These are phyloP conservation scores for Daphne laureola DNA, from an alignment of 441 rosid genomes.

Conservation along the genomic window DNA sequence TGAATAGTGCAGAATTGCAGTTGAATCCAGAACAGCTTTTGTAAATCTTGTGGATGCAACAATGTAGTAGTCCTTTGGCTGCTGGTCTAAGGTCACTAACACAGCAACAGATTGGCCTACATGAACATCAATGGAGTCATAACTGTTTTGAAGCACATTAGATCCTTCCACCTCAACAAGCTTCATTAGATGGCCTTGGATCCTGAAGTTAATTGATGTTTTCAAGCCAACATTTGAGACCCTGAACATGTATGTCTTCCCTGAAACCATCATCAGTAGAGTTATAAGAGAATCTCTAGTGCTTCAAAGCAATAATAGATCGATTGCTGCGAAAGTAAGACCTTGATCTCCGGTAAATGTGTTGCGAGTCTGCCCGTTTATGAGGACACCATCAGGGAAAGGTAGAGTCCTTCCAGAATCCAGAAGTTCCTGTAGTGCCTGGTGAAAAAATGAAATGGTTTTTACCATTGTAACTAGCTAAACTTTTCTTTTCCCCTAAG, in stretches of 20 bases:
- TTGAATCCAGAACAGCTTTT: constrained; percentile 32
- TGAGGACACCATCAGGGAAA: constrained; percentile 67
- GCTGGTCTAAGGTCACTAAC: constrained; percentile 60
- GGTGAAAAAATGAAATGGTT: constrained; percentile 9
- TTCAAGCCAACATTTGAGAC: constrained; percentile 76
- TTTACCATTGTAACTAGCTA: too few relatives aligned
- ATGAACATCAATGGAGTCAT: constrained; percentile 78
- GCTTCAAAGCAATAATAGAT: neutral
- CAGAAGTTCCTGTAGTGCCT: constrained; percentile 47
- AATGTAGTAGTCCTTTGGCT: constrained; percentile 74
- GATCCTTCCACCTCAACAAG: constrained; percentile 93
- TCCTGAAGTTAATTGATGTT: constrained; percentile 71
- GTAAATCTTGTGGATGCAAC: constrained; percentile 66
- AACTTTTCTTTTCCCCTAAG: too few relatives aligned
- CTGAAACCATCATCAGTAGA: constrained; percentile 26
- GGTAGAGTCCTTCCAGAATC: constrained; percentile 74
- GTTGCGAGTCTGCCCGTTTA: constrained; percentile 63
- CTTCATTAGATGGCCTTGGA: constrained; percentile 76
- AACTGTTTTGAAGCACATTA: constrained; percentile 58
- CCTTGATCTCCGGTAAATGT: constrained; percentile 79
- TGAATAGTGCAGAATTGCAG: constrained; percentile 56
- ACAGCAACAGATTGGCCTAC: constrained; percentile 84
- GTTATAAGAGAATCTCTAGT: too few relatives aligned
- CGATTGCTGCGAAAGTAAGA: constrained; percentile 8
- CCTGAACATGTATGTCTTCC: constrained; percentile 78